Evolutionary conservation across 306 rosid species (phyloP), one percentile per base, ranked within the genome.

Genomic region (Clitoria ternatea): DNA sequence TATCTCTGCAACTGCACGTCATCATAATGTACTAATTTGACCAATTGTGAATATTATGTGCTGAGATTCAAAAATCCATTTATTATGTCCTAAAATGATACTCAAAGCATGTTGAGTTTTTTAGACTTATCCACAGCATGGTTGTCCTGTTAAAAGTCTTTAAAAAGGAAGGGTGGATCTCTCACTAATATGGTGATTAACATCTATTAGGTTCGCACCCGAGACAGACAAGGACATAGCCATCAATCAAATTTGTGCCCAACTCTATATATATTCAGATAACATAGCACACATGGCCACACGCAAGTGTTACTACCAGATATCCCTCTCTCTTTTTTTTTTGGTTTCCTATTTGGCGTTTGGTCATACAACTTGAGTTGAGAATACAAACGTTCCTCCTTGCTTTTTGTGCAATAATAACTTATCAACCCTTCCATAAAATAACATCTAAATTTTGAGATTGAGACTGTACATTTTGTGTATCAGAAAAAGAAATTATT

Each of bases 1-100:
- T 43, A 55, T 73, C 61, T 39, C 70, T 50, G 71, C 47, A 63
- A 26, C 55, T 32, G 74, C 61, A 69, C 45, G 15, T 64, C 49
- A 57, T 45, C 45, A 37, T 61, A 52, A 37, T 37, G 55, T 10
- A 68, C 14, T 33, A 15, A 68, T 64, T 65, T 69, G 66, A 66
- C 64, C 68, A 29, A 40, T 33, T 47, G 70, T 65, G 47, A n/a
- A n/a, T n/a, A n/a, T n/a, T n/a, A n/a, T n/a, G n/a, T n/a, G n/a
- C n/a, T n/a, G n/a, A 77, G 26, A 29, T 43, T 37, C 26, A 20
- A 45, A n/a, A 24, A 39, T 13, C 26, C 20, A 14, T 1, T 18
- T 50, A 20, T 53, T 32, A 43, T 53, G 11, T 18, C 19, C n/a
- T 12, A 12, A n/a, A n/a, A 57, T 27, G 0, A 18, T 18, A 17